phyloP scores from a whole-genome alignment of 1,284 basidiomycete genomes.

The Rhizoctonia solani region DNA sequence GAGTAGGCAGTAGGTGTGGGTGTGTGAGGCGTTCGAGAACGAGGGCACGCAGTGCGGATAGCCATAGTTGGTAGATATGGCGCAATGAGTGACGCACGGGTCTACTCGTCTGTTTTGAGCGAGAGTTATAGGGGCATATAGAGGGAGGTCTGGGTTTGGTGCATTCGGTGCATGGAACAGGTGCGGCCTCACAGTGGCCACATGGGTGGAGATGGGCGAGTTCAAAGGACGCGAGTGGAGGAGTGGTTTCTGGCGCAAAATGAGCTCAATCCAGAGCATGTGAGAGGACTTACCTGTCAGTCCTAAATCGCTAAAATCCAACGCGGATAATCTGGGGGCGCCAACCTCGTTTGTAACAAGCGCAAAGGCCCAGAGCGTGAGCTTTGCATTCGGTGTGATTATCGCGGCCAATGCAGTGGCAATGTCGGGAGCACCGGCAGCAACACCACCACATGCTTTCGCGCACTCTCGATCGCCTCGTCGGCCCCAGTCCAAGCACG shows the following conservation, averaged over 20 bases:
- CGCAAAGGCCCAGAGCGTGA: conserved; percentile 26
- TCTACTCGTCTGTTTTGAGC: not conserved
- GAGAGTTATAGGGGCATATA: conserved; percentile 7
- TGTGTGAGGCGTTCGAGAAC: conserved; percentile 22
- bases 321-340: conserved; percentile 15
- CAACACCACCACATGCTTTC: conserved; percentile 52
- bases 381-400: conserved; percentile 15
- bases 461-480: conserved; percentile 58
- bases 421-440: conserved; percentile 20
- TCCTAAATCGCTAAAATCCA: conserved; percentile 17
- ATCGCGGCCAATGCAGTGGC: conserved; percentile 14
- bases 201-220: conserved; percentile 21
- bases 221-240: not conserved
- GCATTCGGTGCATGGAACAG: conserved; percentile 21
- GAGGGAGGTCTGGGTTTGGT: conserved; percentile 24
- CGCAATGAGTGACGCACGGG: conserved; percentile 25
- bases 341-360: conserved; percentile 10
- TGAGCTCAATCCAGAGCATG: not conserved
- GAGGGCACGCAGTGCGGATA: conserved; percentile 18
- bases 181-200: not conserved
- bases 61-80: conserved; percentile 17
- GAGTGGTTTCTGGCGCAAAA: conserved; percentile 17
- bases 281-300: conserved; percentile 17
- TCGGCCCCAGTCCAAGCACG: conserved; percentile 33
- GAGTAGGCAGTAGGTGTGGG: conserved; percentile 5